Percentiles rank a stretch among this genome's conserved stretches.
Evolutionary conservation across 2,329 filamentous ascomycete species (phyloP).

Genomic region (Grosmannia huntii): DNA sequence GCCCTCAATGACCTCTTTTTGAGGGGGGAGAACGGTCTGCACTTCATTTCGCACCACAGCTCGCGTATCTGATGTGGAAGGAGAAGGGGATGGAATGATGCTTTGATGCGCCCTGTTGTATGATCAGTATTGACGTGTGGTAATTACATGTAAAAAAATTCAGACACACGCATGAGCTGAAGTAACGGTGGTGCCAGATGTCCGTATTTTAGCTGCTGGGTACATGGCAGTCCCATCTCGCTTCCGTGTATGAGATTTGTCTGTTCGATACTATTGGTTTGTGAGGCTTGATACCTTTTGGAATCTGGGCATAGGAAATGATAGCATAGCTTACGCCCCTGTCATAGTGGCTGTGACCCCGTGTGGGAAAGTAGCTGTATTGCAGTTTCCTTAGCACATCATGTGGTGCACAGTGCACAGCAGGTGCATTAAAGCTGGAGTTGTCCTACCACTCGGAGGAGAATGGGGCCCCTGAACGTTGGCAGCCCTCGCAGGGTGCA

Average conservation of each 20-base stretch:
- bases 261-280: background rate
- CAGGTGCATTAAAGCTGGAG: no score
- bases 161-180: background rate
- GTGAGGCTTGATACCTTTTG: background rate
- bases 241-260: background rate
- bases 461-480: background rate
- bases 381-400: background rate
- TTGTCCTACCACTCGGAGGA: constrained; percentile 1
- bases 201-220: background rate
- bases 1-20: constrained; percentile 14
- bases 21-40: background rate
- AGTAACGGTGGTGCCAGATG: background rate
- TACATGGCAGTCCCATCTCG: background rate
- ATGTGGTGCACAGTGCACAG: no score
- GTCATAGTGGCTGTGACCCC: constrained; percentile 6
- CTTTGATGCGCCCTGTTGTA: background rate
- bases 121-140: background rate
- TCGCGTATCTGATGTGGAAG: background rate
- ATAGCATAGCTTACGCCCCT: background rate
- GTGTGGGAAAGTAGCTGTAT: constrained; percentile 2
- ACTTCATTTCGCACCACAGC: background rate
- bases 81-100: background rate
- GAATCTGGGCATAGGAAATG: background rate
- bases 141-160: no score
- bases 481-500: constrained; percentile 6